Percentiles rank a stretch among this genome's conserved stretches.
These are phyloP conservation scores for Lactifluus subvellereus DNA, from an alignment of 768 basidiomycete genomes.

Conservation along the genomic window DNA sequence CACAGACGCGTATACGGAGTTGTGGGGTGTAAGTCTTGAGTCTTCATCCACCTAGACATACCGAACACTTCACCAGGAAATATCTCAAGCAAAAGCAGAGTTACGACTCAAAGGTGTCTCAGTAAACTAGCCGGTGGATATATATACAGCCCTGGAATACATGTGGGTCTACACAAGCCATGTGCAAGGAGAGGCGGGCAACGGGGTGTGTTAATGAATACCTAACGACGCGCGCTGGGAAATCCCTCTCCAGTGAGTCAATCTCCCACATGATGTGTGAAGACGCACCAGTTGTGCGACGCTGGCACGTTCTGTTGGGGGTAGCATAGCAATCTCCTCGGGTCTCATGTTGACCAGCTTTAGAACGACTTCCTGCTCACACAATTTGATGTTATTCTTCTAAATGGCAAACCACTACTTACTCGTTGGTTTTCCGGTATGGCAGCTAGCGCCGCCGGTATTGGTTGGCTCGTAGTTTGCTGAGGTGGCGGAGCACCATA, in stretches of 20 bases:
- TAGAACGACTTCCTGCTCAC: conserved; percentile 59
- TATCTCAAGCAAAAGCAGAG: conserved; percentile 24
- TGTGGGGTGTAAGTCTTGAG: conserved; percentile 47
- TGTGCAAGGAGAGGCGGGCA: background rate
- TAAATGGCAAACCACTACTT: conserved; percentile 13
- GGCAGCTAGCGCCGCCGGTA: conserved; percentile 51
- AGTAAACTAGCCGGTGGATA: conserved; percentile 21
- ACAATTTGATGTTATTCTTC: conserved; percentile 17
- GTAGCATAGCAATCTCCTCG: conserved; percentile 73
- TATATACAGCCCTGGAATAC: conserved; percentile 16
- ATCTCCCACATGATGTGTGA: background rate
- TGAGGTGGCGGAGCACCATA: conserved; percentile 15
- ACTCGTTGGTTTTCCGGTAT: conserved; percentile 71
- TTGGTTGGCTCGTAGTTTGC: conserved; percentile 19
- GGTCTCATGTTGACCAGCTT: conserved; percentile 77
- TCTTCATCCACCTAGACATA: background rate
- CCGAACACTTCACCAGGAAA: conserved; percentile 15
- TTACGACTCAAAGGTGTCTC: conserved; percentile 23
- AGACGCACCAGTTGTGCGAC: conserved; percentile 74
- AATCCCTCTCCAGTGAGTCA: background rate
- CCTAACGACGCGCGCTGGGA: conserved; percentile 22
- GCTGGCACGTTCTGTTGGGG: conserved; percentile 65
- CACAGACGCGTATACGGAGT: conserved; percentile 70
- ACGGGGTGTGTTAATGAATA: conserved; percentile 5
- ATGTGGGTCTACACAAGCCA: conserved; percentile 5